Percentiles rank a stretch among this genome's conserved stretches.
Conservation (phyloP, 495 filamentous ascomycete genomes). For the Podospora fimiseda region DNA sequence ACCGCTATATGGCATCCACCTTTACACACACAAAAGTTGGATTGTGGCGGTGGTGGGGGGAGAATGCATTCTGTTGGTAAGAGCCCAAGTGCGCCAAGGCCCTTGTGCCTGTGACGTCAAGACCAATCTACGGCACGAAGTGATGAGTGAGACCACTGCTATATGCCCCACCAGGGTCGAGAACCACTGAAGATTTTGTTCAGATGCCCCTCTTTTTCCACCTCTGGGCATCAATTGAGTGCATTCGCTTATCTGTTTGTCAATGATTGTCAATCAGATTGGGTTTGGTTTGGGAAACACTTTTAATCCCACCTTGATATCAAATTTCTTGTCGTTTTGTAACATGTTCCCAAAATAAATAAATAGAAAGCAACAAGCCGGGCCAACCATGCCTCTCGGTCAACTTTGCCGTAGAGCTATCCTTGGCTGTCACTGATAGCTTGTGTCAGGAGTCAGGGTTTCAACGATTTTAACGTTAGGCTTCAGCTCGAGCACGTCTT, state of each 20-base stretch:
- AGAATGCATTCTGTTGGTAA: not conserved
- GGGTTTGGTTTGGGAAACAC: not conserved
- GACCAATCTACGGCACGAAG: not conserved
- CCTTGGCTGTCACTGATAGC: no score
- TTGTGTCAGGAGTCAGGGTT: no score
- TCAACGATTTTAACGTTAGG: no score
- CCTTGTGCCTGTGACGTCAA: constrained; percentile 5
- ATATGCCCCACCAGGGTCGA: not conserved
- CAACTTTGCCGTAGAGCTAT: not conserved
- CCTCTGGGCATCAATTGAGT: not conserved
- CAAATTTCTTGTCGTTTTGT: not conserved
- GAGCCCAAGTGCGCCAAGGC: constrained; percentile 3
- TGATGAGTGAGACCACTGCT: not conserved
- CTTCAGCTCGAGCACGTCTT: no score
- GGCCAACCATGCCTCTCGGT: not conserved
- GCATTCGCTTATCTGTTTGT: not conserved
- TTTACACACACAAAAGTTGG: not conserved
- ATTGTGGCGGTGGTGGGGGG: constrained; percentile 2
- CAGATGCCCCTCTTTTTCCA: not conserved
- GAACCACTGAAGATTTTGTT: not conserved
- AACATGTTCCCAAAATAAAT: not conserved
- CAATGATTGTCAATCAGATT: not conserved
- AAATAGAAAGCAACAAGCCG: not conserved
- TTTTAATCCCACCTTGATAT: not conserved
- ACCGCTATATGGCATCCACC: not conserved